Base-by-base conservation (phyloP, 768 basidiomycete genomes). In the Cystobasidium ongulense region DNA sequence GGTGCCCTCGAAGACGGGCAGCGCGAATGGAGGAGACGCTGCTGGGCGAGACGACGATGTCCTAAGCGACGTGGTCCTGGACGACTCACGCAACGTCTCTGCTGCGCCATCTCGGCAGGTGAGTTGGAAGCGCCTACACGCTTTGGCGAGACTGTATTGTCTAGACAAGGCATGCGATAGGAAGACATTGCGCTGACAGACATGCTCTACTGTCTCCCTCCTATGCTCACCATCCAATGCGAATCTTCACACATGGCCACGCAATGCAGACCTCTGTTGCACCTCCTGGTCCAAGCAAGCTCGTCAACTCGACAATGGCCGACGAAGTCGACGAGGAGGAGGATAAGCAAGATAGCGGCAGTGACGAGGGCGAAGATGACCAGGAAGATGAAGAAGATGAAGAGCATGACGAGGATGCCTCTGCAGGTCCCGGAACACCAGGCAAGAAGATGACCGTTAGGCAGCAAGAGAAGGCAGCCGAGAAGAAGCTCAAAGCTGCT, bases 351-450 rank as follows among this genome's bases (percentile, higher is more conserved):
- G 73, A 71, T 27, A 89, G 75, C 39, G 75, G 90, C 79, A 89
- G 88, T 76, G 90, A 92, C 78, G 89, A 85, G 43, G 82, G 82
- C 31, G 66, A 72, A 25, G 70, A 73, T 36, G 68, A 74, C 21
- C 65, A 72, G 10, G 50, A 68, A 59, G 63, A 64, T 23, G 67
- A 53, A 15, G 65, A 76, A 43, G 54, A 35, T 18, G 63, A 43
- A 13, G 38, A 61, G 38, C 71, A 68, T 36, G 52, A 74, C 59
- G 74, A 38, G 31, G 66, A 43, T 53, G 59, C 35, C 5, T 54
- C 63, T 33, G 54, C 31, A 43, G 46, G 17, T 4, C 10, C 11
- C 27, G 43, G 8, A 36, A 67, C 65, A 5, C 43, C 65, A 2
- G 43, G 71, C 10, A 72, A 72, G 52, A 52, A 29, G 27, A 64